Evolutionary conservation across 805 yeast genomes (phyloP), one percentile per base, ranked within the genome.

Genomic region (Ogataea trehaloabstinens): DNA sequence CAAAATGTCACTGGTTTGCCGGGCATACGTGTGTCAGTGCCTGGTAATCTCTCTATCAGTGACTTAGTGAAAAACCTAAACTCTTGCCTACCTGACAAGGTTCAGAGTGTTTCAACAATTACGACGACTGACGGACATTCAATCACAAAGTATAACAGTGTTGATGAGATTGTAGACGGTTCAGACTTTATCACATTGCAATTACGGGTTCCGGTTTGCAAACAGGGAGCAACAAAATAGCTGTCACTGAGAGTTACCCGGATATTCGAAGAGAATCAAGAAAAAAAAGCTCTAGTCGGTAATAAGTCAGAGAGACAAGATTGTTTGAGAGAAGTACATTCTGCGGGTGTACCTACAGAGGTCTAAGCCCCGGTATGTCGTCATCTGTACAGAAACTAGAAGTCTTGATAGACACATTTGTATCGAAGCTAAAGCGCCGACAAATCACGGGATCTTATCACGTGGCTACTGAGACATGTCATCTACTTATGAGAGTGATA

Each of bases 391-490:
- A 55, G 33, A 58, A 55, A 30, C 46, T 46, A 11, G 64, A 60
- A 31, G 49, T 55, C 3, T 53, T 58, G 22, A 56, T 64, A 27
- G 67, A 59, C 34, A 43, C 60, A 5, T 60, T 64, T 33, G 50
- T 59, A 19, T 54, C 63, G 19, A 74, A 76, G 52, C 73, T 91
- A 49, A 90, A 88, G 60, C 82, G 97, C 51, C 80, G 91, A 42
- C 95, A 90, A 60, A 73, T 89, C 31, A 64, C 73, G 4, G 96
- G 95, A 2, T 86, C 96, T 11, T 82, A 82, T 50, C 73, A 71
- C 13, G 85, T 88, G 31, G 97, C 98, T 0, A 68, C 87, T 25
- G 93, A 85, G 38, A 86, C 96, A 6, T 82, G 96, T 15, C 95
- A 88, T 51, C 67, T 91, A 35, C 63, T 93, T 45, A 83, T 87